Conservation (phyloP, 2,329 filamentous ascomycete genomes). For the Ceratocystis cacaofunesta region DNA sequence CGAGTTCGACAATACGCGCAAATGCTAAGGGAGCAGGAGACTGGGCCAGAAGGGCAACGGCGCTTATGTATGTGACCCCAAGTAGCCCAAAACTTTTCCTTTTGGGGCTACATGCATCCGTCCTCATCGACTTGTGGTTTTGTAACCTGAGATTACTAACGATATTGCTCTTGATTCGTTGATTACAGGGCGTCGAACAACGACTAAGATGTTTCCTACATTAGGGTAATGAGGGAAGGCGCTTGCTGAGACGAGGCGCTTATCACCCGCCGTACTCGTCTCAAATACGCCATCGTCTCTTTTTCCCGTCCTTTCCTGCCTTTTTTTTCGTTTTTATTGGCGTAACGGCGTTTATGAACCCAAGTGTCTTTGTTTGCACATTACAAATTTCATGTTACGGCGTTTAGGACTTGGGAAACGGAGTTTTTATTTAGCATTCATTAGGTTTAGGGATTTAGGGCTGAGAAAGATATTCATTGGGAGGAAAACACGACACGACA, state of each 20-base stretch:
- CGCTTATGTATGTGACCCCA: conserved; percentile 28
- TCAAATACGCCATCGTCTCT: background rate
- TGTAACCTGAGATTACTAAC: background rate
- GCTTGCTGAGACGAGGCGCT: background rate
- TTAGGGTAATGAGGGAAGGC: conserved; percentile 19
- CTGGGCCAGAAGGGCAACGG: conserved; percentile 19
- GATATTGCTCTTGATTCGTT: background rate
- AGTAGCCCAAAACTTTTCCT: background rate
- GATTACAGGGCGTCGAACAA: conserved; percentile 28
- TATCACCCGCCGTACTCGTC: background rate
- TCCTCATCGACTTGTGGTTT: background rate
- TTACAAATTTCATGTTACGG: background rate
- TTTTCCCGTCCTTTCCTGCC: background rate
- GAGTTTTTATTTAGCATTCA: too few species aligned
- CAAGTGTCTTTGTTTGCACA: background rate
- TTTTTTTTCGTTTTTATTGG: background rate
- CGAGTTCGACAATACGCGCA: conserved; percentile 31
- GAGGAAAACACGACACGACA: too few species aligned
- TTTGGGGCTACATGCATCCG: background rate
- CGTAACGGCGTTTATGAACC: background rate
- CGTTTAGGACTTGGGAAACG: background rate
- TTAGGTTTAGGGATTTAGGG: too few species aligned
- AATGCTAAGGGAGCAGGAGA: conserved; percentile 30
- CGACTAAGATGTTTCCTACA: conserved; percentile 32
- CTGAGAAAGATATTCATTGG: too few species aligned